phyloP scores from a whole-genome alignment of 768 basidiomycete genomes.

The Boletus speciosus region DNA sequence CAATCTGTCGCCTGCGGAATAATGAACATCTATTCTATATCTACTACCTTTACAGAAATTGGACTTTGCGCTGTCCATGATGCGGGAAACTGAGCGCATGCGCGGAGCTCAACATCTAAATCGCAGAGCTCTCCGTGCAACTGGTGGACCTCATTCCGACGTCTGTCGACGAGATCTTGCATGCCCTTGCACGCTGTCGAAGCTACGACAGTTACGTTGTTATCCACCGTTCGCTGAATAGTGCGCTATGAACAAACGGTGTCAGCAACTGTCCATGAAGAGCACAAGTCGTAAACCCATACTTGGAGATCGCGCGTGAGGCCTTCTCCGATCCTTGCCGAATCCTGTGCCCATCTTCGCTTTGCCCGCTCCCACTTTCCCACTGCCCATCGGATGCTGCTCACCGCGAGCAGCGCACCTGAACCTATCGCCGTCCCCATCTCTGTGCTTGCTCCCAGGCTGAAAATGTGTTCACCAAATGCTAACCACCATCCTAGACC shows the following conservation, averaged over 20 bases:
- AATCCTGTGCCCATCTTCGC: slow-evolving; percentile 65
- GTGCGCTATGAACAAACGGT: slow-evolving; percentile 36
- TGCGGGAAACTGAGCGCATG: slow-evolving; percentile 7
- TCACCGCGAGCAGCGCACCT: slow-evolving; percentile 48
- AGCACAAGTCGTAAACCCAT: slow-evolving; percentile 7
- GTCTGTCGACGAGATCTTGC: slow-evolving; percentile 37
- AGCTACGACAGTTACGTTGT: slow-evolving; percentile 55
- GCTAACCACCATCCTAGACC: slow-evolving; percentile 55
- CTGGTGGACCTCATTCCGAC: slow-evolving; percentile 43
- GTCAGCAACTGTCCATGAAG: slow-evolving; percentile 2
- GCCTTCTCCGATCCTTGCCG: slow-evolving; percentile 57
- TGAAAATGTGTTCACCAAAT: slow-evolving; percentile 39
- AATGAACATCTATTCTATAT: slow-evolving; percentile 13
- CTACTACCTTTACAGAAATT: background rate
- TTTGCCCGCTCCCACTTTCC: slow-evolving; percentile 69
- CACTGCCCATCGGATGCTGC: slow-evolving; percentile 58
- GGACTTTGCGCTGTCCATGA: slow-evolving; percentile 2
- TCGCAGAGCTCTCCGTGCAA: slow-evolving; percentile 42
- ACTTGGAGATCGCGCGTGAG: slow-evolving; percentile 65
- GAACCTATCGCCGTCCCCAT: slow-evolving; percentile 56
- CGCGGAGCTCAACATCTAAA: slow-evolving; percentile 35
- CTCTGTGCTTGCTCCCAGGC: slow-evolving; percentile 40
- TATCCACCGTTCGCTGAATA: slow-evolving; percentile 43
- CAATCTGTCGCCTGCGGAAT: slow-evolving; percentile 4
- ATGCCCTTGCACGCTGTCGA: slow-evolving; percentile 47